Percentiles rank a stretch among this genome's conserved stretches.
Evolutionary conservation across 106 monocot species (phyloP).

Genomic region (Hemerocallis citrina): DNA sequence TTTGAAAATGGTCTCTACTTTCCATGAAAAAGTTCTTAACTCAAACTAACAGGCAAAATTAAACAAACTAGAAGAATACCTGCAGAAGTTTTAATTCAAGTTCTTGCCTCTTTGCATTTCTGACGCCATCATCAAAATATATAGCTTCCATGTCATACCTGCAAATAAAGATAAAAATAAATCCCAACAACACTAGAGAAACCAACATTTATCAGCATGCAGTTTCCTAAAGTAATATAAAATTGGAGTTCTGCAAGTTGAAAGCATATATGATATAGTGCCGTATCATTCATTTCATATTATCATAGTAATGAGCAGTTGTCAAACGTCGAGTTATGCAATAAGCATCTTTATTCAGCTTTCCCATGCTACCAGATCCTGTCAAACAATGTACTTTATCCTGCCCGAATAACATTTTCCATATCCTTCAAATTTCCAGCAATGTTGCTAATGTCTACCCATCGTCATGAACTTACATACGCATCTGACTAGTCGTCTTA

Average conservation of each 20-base stretch:
- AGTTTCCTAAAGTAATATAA: no score
- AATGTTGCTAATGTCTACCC: background rate
- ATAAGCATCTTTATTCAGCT: no score
- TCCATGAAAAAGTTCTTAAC: background rate
- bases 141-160: slow-evolving; percentile 80
- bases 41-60: background rate
- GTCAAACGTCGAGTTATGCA: no score
- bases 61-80: slow-evolving; percentile 21
- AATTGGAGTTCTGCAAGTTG: background rate
- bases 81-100: slow-evolving; percentile 81
- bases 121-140: slow-evolving; percentile 94
- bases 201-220: no score
- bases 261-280: background rate
- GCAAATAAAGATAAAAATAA: slow-evolving; percentile 5
- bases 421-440: background rate
- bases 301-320: no score
- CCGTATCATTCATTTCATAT: background rate
- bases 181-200: no score
- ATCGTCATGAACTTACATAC: background rate
- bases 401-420: background rate
- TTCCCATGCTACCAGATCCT: no score
- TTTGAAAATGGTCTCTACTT: background rate
- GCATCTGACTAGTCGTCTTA: no score
- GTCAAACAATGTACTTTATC: background rate
- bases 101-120: slow-evolving; percentile 64